Evolutionary conservation across 495 filamentous ascomycete genomes (phyloP).

Genomic region (Lophiostoma macrostomum): DNA sequence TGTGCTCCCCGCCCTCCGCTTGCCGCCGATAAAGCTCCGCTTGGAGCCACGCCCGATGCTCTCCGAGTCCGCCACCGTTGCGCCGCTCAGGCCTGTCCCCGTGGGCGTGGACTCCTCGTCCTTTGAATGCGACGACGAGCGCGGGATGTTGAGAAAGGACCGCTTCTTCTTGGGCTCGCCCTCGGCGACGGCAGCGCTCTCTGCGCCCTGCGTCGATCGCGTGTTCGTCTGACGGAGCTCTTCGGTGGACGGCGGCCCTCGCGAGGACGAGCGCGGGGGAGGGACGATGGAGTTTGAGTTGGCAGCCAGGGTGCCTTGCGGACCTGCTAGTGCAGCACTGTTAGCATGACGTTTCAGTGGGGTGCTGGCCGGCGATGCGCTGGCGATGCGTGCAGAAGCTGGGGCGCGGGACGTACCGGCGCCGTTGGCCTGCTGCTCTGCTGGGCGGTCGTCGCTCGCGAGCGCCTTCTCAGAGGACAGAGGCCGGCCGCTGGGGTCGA

Average conservation of each 20-base stretch:
- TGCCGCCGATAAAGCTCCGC: conserved; percentile 43
- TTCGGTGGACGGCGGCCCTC: conserved; percentile 25
- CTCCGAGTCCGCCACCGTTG: conserved; percentile 59
- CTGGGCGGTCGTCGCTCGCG: conserved; percentile 8
- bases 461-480: conserved; percentile 30
- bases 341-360: neutral
- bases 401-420: conserved; percentile 18
- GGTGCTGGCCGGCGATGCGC: neutral
- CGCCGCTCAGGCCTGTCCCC: conserved; percentile 63
- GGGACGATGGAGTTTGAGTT: conserved; percentile 13
- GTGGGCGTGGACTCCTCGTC: conserved; percentile 25
- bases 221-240: conserved; percentile 17
- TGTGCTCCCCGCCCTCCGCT: conserved; percentile 68
- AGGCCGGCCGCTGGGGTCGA: conserved; percentile 31
- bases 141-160: conserved; percentile 34
- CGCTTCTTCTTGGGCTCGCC: conserved; percentile 32
- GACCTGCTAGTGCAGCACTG: neutral
- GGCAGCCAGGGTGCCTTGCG: conserved; percentile 1
- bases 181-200: conserved; percentile 10
- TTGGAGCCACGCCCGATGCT: conserved; percentile 59
- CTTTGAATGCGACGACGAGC: conserved; percentile 23
- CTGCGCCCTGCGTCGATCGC: conserved; percentile 16
- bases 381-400: neutral
- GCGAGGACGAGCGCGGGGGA: conserved; percentile 30
- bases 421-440: conserved; percentile 31